Evolutionary conservation across 495 filamentous ascomycete species (phyloP), one percentile per base, ranked within the genome.

Genomic region (Gamarada debralockiae): DNA sequence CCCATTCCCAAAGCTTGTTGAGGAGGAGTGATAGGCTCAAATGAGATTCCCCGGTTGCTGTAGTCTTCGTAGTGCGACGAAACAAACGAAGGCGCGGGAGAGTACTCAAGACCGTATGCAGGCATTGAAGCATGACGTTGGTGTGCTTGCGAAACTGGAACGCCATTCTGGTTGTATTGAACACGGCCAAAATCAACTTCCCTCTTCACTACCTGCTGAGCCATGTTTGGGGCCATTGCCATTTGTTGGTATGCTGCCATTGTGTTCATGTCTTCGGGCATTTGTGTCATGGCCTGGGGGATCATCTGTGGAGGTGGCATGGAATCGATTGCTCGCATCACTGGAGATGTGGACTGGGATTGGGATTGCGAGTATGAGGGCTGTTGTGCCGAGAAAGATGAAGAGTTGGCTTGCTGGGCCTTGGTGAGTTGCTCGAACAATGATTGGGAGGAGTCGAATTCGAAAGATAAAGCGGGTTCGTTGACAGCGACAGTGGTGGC

Each of bases 341-440:
- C 83, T 69, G 92, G 82, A 67, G 90, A 83, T 68, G 75, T 86
- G 66, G 90, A 84, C 71, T 89, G 88, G 78, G 70, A 75, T 65
- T 78, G 81, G 13, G 60, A 41, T 44, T 62, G 60, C 65, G 87
- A 82, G 77, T 84, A 92, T 69, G 86, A 83, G 65, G 87, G 82
- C 65, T 92, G 75, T 60, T 80, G 89, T 56, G 86, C 87, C 73
- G 82, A 89, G 78, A 97, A 97, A 22, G 92, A 95, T 21, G 92
- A 97, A 29, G 90, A 89, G 72, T 93, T 97, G 66, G 90, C 90
- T 80, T 97, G 95, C 73, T 98, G 95, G 27, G 92, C 90, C 76
- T 97, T 98, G 62, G 93, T 97, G 79, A 98, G 87, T 73, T 97
- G 95, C 78, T 98, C 93, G 71, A 96, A 98, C 50, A 98, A 82